A percentile compares a stretch with the other conserved stretches of the same genome.
Conservation (phyloP, 106 monocot species). For the Dendrobium nobile region DNA sequence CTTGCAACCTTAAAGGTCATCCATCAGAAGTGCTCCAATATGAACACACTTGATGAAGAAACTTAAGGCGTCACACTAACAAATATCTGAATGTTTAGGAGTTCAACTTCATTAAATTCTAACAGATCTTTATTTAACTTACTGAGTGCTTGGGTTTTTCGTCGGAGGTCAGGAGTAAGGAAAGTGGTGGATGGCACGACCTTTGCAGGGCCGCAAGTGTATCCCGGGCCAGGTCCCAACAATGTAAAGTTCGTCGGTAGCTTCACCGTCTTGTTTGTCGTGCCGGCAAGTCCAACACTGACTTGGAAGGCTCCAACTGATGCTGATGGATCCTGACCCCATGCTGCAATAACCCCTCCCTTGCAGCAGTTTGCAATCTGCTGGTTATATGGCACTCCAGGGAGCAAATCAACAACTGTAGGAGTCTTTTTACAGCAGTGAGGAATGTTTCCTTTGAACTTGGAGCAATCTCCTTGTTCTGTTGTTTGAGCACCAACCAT, state of each 20-base stretch:
- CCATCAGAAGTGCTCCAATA: too few species aligned
- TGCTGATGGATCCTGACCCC: slow-evolving; percentile 45
- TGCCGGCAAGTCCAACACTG: slow-evolving; percentile 66
- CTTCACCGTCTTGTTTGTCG: slow-evolving; percentile 68
- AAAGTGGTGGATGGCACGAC: slow-evolving; percentile 49
- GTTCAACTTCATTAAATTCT: neutral
- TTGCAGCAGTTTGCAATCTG: slow-evolving; percentile 79
- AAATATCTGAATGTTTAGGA: too few species aligned
- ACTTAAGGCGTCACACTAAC: too few species aligned
- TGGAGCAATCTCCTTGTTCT: slow-evolving; percentile 76
- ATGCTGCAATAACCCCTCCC: slow-evolving; percentile 48
- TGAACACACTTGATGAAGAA: too few species aligned
- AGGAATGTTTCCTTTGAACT: slow-evolving; percentile 62
- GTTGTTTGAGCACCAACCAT: slow-evolving; percentile 73
- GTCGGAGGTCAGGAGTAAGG: slow-evolving; percentile 44
- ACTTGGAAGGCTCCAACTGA: slow-evolving; percentile 59
- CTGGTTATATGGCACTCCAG: slow-evolving; percentile 73
- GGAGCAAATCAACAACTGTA: slow-evolving; percentile 50
- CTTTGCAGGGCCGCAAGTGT: slow-evolving; percentile 74
- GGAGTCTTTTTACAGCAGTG: slow-evolving; percentile 66
- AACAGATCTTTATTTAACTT: slow-evolving; percentile 9
- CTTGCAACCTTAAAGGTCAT: too few species aligned
- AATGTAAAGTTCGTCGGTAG: slow-evolving; percentile 68
- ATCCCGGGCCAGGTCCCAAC: slow-evolving; percentile 61
- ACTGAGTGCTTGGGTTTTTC: slow-evolving; percentile 74